A percentile compares a stretch with the other conserved stretches of the same genome.
phyloP scores from a whole-genome alignment of 305 asterid species.

The Solanum hybrid region DNA sequence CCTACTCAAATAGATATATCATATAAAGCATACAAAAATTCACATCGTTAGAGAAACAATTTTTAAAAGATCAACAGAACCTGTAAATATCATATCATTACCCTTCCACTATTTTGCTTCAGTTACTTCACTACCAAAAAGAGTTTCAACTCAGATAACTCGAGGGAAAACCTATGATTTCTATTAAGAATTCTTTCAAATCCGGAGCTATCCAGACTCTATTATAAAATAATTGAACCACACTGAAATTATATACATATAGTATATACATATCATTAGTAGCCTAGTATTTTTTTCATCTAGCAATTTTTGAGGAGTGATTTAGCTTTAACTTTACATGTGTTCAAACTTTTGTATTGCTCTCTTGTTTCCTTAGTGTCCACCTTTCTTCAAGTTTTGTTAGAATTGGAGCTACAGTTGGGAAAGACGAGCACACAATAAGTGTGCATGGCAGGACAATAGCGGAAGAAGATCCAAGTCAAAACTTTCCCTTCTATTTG shows the following conservation, averaged over 20 bases:
- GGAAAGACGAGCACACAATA: too few relatives aligned
- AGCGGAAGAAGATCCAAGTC: too few relatives aligned
- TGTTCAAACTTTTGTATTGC: neutral
- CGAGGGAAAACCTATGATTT: neutral
- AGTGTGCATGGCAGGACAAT: too few relatives aligned
- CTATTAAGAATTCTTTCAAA: neutral
- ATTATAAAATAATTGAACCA: too few relatives aligned
- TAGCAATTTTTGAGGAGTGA: neutral
- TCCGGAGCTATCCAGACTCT: neutral
- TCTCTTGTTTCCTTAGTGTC: neutral
- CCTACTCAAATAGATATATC: neutral
- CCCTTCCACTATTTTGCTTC: neutral
- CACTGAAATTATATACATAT: neutral
- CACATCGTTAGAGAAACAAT: neutral
- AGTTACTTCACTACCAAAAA: neutral
- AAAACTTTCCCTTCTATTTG: too few relatives aligned
- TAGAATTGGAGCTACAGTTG: neutral
- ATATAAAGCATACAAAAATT: neutral
- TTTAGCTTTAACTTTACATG: neutral
- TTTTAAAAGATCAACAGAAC: neutral
- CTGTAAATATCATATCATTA: neutral
- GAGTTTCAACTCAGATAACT: neutral
- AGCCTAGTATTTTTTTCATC: neutral
- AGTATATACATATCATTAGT: neutral
- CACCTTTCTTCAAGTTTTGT: neutral